Evolutionary conservation across 306 rosid species (phyloP).

Genomic region (Cucumis hystrix): DNA sequence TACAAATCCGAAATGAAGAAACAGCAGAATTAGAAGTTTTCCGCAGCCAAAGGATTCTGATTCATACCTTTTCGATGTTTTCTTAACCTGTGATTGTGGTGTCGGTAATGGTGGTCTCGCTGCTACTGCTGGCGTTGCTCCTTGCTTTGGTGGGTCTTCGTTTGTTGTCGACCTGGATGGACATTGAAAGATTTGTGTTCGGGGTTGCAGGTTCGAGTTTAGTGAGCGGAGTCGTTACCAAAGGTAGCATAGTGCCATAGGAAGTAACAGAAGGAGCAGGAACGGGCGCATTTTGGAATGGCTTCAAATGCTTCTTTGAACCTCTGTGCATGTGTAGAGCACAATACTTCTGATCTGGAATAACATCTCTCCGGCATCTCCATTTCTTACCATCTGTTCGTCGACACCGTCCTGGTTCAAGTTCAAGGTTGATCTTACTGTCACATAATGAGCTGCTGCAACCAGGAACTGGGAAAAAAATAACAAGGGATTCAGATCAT

Average conservation of each 20-base stretch:
- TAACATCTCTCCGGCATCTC: constrained; percentile 52
- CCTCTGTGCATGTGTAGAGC: constrained; percentile 70
- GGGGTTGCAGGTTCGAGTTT: constrained; percentile 19
- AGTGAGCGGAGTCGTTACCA: background rate
- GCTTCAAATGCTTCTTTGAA: constrained; percentile 34
- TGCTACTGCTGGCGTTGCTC: constrained; percentile 27
- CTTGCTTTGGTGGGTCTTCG: constrained; percentile 16
- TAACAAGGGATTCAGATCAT: background rate
- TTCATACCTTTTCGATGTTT: constrained; percentile 14
- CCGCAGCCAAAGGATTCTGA: background rate
- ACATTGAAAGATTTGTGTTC: constrained; percentile 50
- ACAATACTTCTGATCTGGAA: constrained; percentile 65
- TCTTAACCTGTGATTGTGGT: constrained; percentile 28
- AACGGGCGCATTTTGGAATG: constrained; percentile 12
- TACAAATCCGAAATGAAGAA: background rate
- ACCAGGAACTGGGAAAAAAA: constrained; percentile 24
- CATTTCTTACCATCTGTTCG: constrained; percentile 91
- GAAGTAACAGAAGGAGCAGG: constrained; percentile 13
- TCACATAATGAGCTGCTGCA: constrained; percentile 20
- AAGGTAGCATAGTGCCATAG: constrained; percentile 8
- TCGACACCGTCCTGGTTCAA: constrained; percentile 55
- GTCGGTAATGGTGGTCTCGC: constrained; percentile 54
- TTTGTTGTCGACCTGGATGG: constrained; percentile 31
- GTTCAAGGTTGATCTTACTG: constrained; percentile 20
- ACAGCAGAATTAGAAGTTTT: background rate